These are phyloP conservation scores for Neurospora sp. DNA, from an alignment of 495 filamentous ascomycete genomes.

Conservation along the genomic window DNA sequence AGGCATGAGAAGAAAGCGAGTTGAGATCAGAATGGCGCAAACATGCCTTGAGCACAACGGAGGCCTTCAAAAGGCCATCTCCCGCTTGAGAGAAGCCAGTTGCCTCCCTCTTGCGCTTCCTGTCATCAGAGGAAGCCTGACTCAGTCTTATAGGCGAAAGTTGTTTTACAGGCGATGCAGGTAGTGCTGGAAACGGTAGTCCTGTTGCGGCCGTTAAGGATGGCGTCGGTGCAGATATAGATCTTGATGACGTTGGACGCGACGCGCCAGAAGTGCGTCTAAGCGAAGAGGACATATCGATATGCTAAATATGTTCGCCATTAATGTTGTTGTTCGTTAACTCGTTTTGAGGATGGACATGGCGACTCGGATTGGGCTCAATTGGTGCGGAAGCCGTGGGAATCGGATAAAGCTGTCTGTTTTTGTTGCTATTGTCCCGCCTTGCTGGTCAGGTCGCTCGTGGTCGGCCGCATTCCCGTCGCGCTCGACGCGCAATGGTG, in stretches of 20 bases:
- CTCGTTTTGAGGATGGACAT: not conserved
- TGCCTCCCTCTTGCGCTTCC: conserved; percentile 21
- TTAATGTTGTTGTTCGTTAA: conserved; percentile 7
- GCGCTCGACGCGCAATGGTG: not conserved
- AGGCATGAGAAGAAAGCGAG: not conserved
- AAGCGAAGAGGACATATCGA: conserved; percentile 26
- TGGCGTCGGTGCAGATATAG: conserved; percentile 20
- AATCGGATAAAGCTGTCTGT: not conserved
- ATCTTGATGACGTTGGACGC: conserved; percentile 21
- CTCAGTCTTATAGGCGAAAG: not conserved
- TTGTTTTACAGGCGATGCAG: conserved; percentile 1
- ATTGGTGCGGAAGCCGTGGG: not conserved
- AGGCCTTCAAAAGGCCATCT: conserved; percentile 38
- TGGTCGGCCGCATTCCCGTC: not conserved
- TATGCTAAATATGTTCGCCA: conserved; percentile 10
- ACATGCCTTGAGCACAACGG: conserved; percentile 38
- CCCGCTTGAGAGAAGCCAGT: conserved; percentile 17
- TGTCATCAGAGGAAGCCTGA: not conserved
- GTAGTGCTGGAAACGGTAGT: conserved; percentile 1
- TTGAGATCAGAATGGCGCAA: not conserved
- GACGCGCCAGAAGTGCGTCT: conserved; percentile 25
- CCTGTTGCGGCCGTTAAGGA: conserved; percentile 19
- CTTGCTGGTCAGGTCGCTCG: not conserved
- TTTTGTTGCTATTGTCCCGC: not conserved
- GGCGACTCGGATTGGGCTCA: not conserved